Evolutionary conservation across 2,329 filamentous ascomycete genomes (phyloP), one percentile per base, ranked within the genome.

Genomic region (Monosporascus cannonballus): DNA sequence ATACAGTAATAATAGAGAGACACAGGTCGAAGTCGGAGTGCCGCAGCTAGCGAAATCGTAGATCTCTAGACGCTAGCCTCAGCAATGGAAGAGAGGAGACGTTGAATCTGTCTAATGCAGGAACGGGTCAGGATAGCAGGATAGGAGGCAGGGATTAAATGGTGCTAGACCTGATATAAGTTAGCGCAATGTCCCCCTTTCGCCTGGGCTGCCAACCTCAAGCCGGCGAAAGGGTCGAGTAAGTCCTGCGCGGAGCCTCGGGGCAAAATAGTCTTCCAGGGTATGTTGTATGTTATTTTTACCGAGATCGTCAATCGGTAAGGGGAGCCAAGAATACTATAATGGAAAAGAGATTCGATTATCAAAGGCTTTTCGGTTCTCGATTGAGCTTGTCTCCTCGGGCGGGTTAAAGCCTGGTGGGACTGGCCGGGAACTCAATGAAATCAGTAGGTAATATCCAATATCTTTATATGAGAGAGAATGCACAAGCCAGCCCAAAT

Each of bases 71-170:
- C 30, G 11, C 30, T 34, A 34, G 11, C 4, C 30, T 34, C 30
- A 30, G 27, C 27, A 34, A 34, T 34, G 11, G 30, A 34, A 14
- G 30, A 14, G 27, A 30, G 9, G 27, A 30, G 30, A 14, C 30
- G 4, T 25, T 25, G 41, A 39, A 50, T 56, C 50, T 22, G 44
- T 30, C 58, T 58, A 57, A 56, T 56, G 58, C 58, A 60, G 58
- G 58, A 60, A 60, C 58, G 54, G 11, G 30, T 22, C 20, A 34
- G 17, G 8, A 42, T n/a, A 47, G 50, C 27, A 47, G 47, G 51
- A 59, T 56, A 57, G 46, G 25, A 38, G 25, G 36, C 49, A 55
- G 51, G 56, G 55, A 15, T 53, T 27, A 24, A 17, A 20, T 34
- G 39, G 34, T 17, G 38, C 51, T 58, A 56, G 42, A 52, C 54